Percentiles rank a stretch among this genome's conserved stretches.
These are phyloP conservation scores for Flaveria brownii DNA, from an alignment of 129 eudicot species.

Conservation along the genomic window DNA sequence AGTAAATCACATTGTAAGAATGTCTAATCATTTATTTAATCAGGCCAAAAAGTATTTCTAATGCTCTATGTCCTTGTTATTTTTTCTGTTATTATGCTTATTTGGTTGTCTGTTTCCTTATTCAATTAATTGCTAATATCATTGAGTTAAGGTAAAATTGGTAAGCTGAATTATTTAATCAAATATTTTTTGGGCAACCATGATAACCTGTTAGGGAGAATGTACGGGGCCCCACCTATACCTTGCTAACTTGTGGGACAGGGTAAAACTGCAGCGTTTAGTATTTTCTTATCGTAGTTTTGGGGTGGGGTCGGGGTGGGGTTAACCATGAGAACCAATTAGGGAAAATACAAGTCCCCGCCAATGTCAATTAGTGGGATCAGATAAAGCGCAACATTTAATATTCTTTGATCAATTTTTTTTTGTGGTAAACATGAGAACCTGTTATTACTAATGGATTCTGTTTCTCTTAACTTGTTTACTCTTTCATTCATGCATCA, in stretches of 20 bases:
- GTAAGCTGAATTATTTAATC: not conserved
- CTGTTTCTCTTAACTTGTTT: not conserved
- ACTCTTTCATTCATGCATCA: not conserved
- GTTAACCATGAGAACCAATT: too few relatives aligned
- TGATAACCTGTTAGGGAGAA: not conserved
- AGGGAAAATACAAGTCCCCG: too few relatives aligned
- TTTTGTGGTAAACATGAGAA: not conserved
- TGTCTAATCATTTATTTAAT: not conserved
- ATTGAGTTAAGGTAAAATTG: not conserved
- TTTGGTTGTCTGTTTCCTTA: not conserved
- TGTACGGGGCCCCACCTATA: not conserved
- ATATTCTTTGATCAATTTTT: too few relatives aligned
- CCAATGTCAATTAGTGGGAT: too few relatives aligned
- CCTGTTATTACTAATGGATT: not conserved
- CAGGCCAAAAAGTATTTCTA: not conserved
- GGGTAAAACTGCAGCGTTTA: not conserved
- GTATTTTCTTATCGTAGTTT: too few relatives aligned
- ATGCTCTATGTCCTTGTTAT: conserved; percentile 8
- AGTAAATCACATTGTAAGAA: conserved; percentile 1
- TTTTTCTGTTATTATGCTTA: conserved; percentile 2
- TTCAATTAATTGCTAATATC: not conserved
- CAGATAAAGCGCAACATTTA: too few relatives aligned
- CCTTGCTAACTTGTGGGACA: not conserved
- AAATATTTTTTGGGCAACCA: not conserved
- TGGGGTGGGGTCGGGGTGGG: too few relatives aligned